Conservation (phyloP, 106 monocot species). For the Agapanthus africanus region DNA sequence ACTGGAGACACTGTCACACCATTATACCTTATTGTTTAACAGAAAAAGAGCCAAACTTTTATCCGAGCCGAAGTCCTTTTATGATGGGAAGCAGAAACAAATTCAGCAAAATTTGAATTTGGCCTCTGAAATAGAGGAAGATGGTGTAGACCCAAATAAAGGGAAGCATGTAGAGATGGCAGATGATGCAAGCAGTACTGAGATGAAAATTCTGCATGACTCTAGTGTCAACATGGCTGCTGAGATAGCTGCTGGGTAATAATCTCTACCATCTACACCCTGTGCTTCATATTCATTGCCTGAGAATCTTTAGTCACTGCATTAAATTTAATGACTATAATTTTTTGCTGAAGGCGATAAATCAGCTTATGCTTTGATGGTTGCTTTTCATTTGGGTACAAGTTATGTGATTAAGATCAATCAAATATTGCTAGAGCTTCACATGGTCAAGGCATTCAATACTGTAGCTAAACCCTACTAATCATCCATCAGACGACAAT, state of each 20-base stretch:
- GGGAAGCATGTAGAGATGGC: constrained; percentile 46
- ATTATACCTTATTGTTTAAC: constrained; percentile 75
- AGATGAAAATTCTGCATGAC: constrained; percentile 70
- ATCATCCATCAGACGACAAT: background rate
- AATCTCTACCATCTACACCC: background rate
- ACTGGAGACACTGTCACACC: constrained; percentile 79
- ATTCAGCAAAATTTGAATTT: constrained; percentile 61
- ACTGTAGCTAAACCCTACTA: background rate
- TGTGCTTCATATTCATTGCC: background rate
- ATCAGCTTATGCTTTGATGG: background rate
- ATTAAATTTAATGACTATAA: background rate
- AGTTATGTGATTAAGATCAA: background rate
- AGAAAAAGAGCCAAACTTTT: constrained; percentile 69
- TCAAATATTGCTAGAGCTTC: background rate
- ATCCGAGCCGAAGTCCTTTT: constrained; percentile 63
- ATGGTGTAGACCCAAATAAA: constrained; percentile 40
- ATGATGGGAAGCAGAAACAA: constrained; percentile 71
- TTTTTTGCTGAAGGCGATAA: background rate
- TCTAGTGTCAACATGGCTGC: constrained; percentile 84
- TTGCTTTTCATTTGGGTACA: background rate
- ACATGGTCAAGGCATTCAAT: background rate
- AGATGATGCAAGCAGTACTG: constrained; percentile 29
- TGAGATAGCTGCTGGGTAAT: constrained; percentile 82
- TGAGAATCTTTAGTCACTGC: background rate
- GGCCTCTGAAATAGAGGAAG: constrained; percentile 45